Conservation (phyloP, 2,329 filamentous ascomycete species). For the Colletotrichum sansevieriae region DNA sequence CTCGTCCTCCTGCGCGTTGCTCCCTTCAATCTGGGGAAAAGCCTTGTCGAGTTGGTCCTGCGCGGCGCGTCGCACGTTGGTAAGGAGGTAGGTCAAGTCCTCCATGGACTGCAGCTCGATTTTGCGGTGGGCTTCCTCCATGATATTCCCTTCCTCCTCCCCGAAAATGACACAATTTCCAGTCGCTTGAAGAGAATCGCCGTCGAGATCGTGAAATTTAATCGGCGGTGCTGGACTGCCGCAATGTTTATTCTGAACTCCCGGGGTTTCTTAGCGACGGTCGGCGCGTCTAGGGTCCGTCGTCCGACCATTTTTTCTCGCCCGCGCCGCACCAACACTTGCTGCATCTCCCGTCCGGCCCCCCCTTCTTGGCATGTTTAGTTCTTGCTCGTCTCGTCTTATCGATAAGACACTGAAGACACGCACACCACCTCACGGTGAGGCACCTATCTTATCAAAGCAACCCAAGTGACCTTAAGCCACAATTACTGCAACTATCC, state of each 20-base stretch:
- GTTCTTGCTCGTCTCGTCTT: neutral
- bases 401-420: neutral
- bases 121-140: constrained; percentile 71
- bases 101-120: constrained; percentile 84
- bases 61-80: constrained; percentile 77
- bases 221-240: no score
- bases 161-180: no score
- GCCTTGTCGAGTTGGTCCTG: constrained; percentile 75
- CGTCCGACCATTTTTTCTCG: neutral
- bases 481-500: neutral
- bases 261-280: neutral
- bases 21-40: constrained; percentile 72
- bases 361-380: neutral
- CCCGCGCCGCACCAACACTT: no score
- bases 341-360: no score
- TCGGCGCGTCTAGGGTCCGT: neutral
- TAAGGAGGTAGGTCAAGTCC: constrained; percentile 78
- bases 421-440: no score
- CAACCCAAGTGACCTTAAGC: no score
- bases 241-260: constrained; percentile 45
- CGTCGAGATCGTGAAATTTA: no score
- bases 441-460: no score
- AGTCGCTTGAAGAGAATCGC: no score
- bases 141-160: constrained; percentile 27
- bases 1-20: constrained; percentile 60